Conservation (phyloP, 768 basidiomycete species). For the Calocera viscosa region DNA sequence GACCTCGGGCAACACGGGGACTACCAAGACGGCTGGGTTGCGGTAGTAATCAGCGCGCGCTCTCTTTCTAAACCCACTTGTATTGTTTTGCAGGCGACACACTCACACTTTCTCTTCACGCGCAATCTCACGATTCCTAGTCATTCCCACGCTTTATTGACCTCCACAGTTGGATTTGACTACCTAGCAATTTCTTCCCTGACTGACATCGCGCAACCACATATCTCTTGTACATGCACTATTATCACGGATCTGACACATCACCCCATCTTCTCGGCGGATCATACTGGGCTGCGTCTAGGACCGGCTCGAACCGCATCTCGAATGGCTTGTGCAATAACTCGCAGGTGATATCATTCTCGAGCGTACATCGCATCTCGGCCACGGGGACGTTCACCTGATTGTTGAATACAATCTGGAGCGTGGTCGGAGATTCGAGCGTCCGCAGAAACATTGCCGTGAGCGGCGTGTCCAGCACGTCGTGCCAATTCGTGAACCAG, state of each 20-base stretch:
- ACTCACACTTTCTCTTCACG: background rate
- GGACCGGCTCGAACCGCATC: no score
- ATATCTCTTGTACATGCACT: conserved; percentile 4
- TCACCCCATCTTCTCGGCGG: background rate
- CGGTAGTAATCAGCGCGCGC: background rate
- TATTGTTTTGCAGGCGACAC: background rate
- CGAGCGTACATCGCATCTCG: no score
- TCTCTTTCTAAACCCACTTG: background rate
- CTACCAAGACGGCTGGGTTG: background rate
- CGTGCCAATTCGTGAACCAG: no score
- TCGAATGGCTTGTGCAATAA: no score
- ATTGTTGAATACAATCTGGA: no score
- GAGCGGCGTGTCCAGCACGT: no score
- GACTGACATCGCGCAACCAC: background rate
- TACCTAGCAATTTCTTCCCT: background rate
- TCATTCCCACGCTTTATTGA: background rate
- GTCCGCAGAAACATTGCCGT: no score
- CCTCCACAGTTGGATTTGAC: background rate
- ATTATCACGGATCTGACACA: background rate
- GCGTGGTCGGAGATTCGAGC: no score
- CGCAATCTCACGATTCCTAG: background rate
- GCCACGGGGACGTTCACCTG: no score
- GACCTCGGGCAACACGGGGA: background rate
- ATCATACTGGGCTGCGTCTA: background rate
- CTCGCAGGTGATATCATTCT: no score